Base-by-base conservation (phyloP, 2,329 filamentous ascomycete species). In the Cercospora sp. region DNA sequence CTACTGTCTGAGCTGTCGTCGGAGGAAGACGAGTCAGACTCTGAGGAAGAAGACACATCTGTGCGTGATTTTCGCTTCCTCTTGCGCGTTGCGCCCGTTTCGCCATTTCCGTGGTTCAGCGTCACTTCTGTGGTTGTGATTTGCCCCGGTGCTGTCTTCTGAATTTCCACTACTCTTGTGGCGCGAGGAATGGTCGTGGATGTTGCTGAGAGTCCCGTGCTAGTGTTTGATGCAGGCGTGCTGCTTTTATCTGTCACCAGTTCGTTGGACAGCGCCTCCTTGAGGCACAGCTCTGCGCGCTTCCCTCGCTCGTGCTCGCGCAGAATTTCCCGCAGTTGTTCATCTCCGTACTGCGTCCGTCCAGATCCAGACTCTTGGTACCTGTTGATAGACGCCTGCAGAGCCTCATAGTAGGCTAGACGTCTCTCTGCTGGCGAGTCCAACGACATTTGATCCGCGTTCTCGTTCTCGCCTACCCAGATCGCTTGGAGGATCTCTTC, bases 401-500 rank as follows among this genome's bases (percentile, higher is more conserved):
- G 65, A n/a, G 66, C 66, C 28, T 58, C 64, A 28, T 65, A 69
- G 60, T 70, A 70, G 13, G 69, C 69, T 10, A 43, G 53, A 21
- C 67, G 61, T 34, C 69, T 45, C 12, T 57, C 66, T 40, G 60
- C 63, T 37, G 69, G 40, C 9, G 60, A 61, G 26, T 49, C 61
- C 24, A 70, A 30, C 24, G 69, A 70, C 69, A 70, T 70, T 7
- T 55, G 58, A 53, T 69, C 69, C 21, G 43, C 63, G 32, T 62
- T 45, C 18, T 68, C 63, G 66, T 65, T 66, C 18, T 68, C 66
- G 10, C 61, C 53, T 7, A 63, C 55, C 66, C 67, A 70, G 37
- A 70, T 69, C 1, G 58, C 66, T 45, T 69, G 61, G 1, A 70
- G 66, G 5, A 69, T 64, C 5, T 66, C 63, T 65, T 70, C 69